These are phyloP conservation scores for Jatropha curcas DNA, from an alignment of 345 rosid species.

Conservation along the genomic window DNA sequence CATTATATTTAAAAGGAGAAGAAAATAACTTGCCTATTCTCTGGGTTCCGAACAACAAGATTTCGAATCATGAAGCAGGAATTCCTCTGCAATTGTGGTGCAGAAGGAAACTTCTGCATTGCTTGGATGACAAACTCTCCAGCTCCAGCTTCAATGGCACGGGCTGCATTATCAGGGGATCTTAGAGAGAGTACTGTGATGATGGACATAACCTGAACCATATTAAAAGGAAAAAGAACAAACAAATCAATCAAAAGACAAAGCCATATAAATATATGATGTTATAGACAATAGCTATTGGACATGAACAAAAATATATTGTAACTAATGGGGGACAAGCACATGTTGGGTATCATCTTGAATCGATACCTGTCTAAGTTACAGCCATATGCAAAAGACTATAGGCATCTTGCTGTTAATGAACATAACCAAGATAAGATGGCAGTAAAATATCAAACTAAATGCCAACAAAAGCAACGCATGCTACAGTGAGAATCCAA, in stretches of 20 bases:
- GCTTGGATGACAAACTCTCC: conserved; percentile 86
- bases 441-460: background rate
- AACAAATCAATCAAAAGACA: background rate
- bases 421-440: background rate
- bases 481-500: background rate
- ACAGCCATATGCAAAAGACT: background rate
- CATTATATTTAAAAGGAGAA: background rate
- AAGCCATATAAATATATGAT: background rate
- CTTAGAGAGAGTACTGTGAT: conserved; percentile 79
- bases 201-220: conserved; percentile 67
- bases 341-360: background rate
- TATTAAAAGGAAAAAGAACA: background rate
- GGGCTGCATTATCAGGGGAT: conserved; percentile 78
- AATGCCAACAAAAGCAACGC: background rate
- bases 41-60: conserved; percentile 77
- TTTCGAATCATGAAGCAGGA: conserved; percentile 90
- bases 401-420: background rate
- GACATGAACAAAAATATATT: background rate
- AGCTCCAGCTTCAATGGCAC: conserved; percentile 90
- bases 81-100: conserved; percentile 67
- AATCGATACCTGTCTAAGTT: no score
- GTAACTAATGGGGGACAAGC: background rate
- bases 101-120: conserved; percentile 76
- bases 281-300: background rate
- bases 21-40: conserved; percentile 61